A percentile compares a stretch with the other conserved stretches of the same genome.
phyloP scores from a whole-genome alignment of 805 yeast genomes.

The Metschnikowia peoriensis region DNA sequence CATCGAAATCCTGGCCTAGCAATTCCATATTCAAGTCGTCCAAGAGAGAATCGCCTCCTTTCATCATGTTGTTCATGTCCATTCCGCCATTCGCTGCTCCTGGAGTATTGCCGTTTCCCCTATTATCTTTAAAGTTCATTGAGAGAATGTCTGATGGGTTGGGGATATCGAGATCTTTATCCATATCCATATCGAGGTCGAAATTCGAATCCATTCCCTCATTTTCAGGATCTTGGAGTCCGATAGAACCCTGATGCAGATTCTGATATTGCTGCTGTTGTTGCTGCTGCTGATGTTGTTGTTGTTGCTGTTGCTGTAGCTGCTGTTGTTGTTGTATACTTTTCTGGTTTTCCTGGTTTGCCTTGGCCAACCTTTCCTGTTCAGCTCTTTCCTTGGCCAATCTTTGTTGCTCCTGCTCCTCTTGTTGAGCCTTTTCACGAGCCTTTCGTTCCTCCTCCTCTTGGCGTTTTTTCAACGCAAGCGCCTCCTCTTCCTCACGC shows the following conservation, averaged over 20 bases:
- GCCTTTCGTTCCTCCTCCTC: slow-evolving; percentile 19
- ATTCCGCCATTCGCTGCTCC: background rate
- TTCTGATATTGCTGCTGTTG: slow-evolving; percentile 2
- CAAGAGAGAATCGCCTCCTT: slow-evolving; percentile 39
- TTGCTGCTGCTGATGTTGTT: background rate
- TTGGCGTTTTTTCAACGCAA: slow-evolving; percentile 16
- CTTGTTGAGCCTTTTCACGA: slow-evolving; percentile 13
- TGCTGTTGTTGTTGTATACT: slow-evolving; percentile 7
- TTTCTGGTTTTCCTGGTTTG: slow-evolving; percentile 13
- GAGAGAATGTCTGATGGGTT: slow-evolving; percentile 34
- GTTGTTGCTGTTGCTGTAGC: background rate
- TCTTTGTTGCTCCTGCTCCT: slow-evolving; percentile 16
- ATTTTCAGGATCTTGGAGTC: background rate
- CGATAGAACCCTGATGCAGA: background rate
- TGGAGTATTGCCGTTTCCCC: background rate
- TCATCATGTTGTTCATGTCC: slow-evolving; percentile 30
- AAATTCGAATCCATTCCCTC: slow-evolving; percentile 25
- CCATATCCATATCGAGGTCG: slow-evolving; percentile 26
- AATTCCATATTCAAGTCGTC: slow-evolving; percentile 44
- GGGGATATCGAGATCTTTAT: slow-evolving; percentile 23
- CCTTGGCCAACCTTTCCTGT: slow-evolving; percentile 12
- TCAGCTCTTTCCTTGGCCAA: slow-evolving; percentile 11
- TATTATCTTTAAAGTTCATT: slow-evolving; percentile 24
- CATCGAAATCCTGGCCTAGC: slow-evolving; percentile 33
- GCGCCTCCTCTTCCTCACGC: slow-evolving; percentile 18